These are phyloP conservation scores for Chloranthus sessilifolius DNA, from an alignment of 164 flowering plant species.

Conservation along the genomic window DNA sequence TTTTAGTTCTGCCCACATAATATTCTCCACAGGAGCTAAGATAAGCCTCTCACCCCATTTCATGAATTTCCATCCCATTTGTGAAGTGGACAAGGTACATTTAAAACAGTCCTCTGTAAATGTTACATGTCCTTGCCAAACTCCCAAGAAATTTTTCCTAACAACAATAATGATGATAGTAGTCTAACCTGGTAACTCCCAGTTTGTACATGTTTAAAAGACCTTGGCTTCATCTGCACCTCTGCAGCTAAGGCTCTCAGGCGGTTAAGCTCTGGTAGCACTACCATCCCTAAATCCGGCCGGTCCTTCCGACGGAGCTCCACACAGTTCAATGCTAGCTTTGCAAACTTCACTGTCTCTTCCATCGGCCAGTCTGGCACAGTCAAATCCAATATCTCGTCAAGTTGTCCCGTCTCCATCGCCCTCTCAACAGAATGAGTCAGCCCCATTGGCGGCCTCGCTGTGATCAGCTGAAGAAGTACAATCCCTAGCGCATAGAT, in stretches of 20 bases:
- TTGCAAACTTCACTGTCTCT: conserved; percentile 34
- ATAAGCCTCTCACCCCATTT: no score
- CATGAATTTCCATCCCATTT: no score
- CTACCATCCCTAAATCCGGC: conserved; percentile 33
- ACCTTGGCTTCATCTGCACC: not conserved
- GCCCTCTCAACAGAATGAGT: conserved; percentile 32
- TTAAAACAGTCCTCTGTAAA: no score
- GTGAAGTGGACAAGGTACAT: no score
- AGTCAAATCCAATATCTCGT: conserved; percentile 36
- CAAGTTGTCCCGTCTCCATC: conserved; percentile 31
- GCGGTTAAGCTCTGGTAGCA: conserved; percentile 38
- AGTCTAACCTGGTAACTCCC: not conserved
- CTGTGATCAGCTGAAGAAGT: conserved; percentile 44
- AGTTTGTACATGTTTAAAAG: not conserved
- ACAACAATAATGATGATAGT: no score
- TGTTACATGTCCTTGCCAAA: no score
- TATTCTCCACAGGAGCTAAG: no score
- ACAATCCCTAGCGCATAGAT: conserved; percentile 52
- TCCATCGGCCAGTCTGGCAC: conserved; percentile 51
- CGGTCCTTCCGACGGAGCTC: conserved; percentile 53
- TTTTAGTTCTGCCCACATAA: no score
- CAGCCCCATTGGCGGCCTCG: conserved; percentile 43
- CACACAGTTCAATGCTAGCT: conserved; percentile 38
- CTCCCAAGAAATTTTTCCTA: no score
- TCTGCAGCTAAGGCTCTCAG: conserved; percentile 26